Percentiles rank a stretch among this genome's conserved stretches.
These are phyloP conservation scores for Talaromyces ruber DNA, from an alignment of 495 filamentous ascomycete species.

Conservation along the genomic window DNA sequence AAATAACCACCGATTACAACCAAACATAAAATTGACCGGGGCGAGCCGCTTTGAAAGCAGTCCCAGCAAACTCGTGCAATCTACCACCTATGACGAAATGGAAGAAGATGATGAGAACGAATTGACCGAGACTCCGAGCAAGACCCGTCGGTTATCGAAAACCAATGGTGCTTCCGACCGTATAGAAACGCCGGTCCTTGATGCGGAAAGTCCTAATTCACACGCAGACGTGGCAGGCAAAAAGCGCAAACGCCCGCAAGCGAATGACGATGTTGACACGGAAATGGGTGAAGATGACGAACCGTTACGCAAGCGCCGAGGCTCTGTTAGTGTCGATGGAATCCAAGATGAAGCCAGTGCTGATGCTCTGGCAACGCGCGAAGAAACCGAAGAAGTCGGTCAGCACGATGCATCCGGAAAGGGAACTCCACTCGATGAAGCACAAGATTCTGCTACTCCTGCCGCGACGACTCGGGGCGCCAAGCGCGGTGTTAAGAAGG, in stretches of 20 bases:
- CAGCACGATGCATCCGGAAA: constrained; percentile 13
- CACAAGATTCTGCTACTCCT: constrained; percentile 26
- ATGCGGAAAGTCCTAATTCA: background rate
- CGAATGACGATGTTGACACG: constrained; percentile 30
- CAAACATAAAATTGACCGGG: constrained; percentile 51
- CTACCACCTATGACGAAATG: constrained; percentile 37
- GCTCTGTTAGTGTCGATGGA: constrained; percentile 35
- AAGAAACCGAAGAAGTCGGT: constrained; percentile 27
- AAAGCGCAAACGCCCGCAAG: constrained; percentile 41
- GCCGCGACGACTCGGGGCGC: constrained; percentile 15
- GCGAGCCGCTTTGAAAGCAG: constrained; percentile 46
- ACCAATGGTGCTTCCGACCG: constrained; percentile 10
- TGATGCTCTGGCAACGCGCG: constrained; percentile 19
- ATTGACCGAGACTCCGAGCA: constrained; percentile 34
- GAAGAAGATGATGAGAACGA: constrained; percentile 30
- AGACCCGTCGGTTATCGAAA: constrained; percentile 24
- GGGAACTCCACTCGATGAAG: constrained; percentile 29
- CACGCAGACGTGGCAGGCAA: constrained; percentile 22
- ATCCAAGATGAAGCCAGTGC: constrained; percentile 30
- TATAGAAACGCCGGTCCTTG: background rate
- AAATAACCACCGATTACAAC: constrained; percentile 52
- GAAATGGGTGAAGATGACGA: constrained; percentile 33
- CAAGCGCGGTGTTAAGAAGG: constrained; percentile 32
- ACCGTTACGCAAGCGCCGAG: constrained; percentile 34
- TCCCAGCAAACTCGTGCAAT: constrained; percentile 57